Evolutionary conservation across 441 rosid genomes (phyloP).

Genomic region (Hura crepitans): DNA sequence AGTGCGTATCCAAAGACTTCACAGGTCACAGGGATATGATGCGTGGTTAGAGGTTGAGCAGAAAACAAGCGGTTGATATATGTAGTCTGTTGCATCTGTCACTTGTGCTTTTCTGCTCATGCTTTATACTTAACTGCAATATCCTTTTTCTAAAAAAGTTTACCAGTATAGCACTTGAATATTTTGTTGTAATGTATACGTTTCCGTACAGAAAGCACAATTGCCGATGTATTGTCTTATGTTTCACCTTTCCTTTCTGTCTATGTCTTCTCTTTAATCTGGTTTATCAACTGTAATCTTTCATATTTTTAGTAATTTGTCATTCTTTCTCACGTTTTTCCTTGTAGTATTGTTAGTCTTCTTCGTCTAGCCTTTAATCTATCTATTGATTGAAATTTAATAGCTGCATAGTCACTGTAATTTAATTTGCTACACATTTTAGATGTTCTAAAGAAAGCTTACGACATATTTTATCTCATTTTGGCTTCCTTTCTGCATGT

Average conservation of each 20-base stretch:
- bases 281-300: neutral
- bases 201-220: neutral
- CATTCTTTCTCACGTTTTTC: neutral
- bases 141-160: neutral
- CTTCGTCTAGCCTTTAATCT: neutral
- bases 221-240: neutral
- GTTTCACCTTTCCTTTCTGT: neutral
- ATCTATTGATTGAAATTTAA: neutral
- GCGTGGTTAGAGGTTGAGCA: neutral
- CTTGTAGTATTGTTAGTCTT: neutral
- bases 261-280: neutral
- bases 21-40: neutral
- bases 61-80: neutral
- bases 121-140: neutral
- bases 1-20: neutral
- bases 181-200: neutral
- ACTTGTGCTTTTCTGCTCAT: neutral
- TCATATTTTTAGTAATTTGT: neutral
- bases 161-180: neutral
- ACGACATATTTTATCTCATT: slow-evolving; percentile 11
- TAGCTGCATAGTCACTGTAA: neutral
- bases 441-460: slow-evolving; percentile 7
- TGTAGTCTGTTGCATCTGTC: neutral
- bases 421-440: neutral
- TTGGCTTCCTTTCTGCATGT: slow-evolving; percentile 23